Base-by-base conservation (phyloP, 306 rosid genomes). In the Glycine tomentella region DNA sequence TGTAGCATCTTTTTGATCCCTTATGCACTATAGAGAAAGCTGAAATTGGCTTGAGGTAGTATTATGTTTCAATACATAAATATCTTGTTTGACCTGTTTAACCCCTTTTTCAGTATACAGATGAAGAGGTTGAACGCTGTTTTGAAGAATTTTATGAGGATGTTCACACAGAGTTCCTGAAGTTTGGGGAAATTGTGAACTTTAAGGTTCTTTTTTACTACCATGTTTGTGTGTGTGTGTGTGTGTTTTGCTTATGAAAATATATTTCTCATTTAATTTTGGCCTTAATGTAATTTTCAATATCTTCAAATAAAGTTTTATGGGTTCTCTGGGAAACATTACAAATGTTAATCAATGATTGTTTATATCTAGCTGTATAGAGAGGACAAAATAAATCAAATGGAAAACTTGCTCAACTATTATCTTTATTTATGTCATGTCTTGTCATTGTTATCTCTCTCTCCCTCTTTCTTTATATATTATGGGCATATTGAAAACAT, bases 151-250 rank as follows among this genome's bases (percentile, higher is more conserved):
- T 95, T 87, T 95, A 93, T 42, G 97, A 93, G 79, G 99, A 95
- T 86, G 99, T 95, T 86, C 99, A 95, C 86, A 95, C 97, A n/a
- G 97, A 95, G 86, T 93, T 95, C 85, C 87, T 88, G 83, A 95
- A 91, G 87, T 93, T 89, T 76, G 99, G 99, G 58, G 97, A 95
- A 90, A 93, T 95, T 85, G 86, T 91, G 68, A 95, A 93, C 90
- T 95, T 95, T 86, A 95, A 95, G 99, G 99, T 95, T 84, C 63
- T 66, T 72, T 69, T 82, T 79, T 51, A 77, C 77, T 86, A 69
- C 85, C 72, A 20, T 20, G 20, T 20, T 25, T 20, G 73, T 15
- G 48, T 72, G 20, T 20, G 42, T 20, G 73, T 15, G 48, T 72
- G 17, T 53, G 6, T 17, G 48, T 67, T 66, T 76, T 81, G n/a